Conservation (phyloP, 352 stramenopile genomes). For the Globisporangium takayamanum region DNA sequence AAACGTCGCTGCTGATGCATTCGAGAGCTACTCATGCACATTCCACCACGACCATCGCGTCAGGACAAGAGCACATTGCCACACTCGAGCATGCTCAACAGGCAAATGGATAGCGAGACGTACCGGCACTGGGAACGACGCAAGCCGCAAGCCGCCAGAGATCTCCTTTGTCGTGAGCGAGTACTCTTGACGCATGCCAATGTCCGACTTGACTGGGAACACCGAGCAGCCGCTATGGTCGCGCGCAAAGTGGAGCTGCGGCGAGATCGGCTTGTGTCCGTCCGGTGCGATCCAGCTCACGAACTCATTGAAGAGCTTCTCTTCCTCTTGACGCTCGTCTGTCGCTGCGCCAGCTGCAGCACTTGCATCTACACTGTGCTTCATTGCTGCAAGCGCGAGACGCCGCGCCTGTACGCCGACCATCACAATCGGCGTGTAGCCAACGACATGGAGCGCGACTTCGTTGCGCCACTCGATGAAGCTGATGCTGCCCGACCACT, state of each 20-base stretch:
- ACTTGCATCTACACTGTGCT: conserved; percentile 23
- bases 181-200: conserved; percentile 76
- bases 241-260: conserved; percentile 65
- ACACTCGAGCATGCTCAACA: neutral
- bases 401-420: conserved; percentile 68
- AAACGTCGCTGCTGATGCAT: conserved; percentile 56
- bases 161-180: conserved; percentile 84
- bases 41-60: neutral
- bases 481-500: conserved; percentile 76
- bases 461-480: conserved; percentile 84
- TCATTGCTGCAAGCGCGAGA: conserved; percentile 66
- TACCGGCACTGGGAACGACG: conserved; percentile 81
- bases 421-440: conserved; percentile 75
- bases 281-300: conserved; percentile 68
- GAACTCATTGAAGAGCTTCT: conserved; percentile 83
- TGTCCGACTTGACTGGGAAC: conserved; percentile 33
- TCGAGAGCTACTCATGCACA: conserved; percentile 32
- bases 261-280: conserved; percentile 57
- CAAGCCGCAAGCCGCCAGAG: conserved; percentile 64
- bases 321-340: conserved; percentile 51
- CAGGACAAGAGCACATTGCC: neutral
- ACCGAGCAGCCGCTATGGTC: conserved; percentile 71
- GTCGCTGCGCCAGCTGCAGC: conserved; percentile 8
- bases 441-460: conserved; percentile 69
- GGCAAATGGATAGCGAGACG: neutral